Evolutionary conservation across 257 asterid species (phyloP).

Genomic region (Verbena officinalis): DNA sequence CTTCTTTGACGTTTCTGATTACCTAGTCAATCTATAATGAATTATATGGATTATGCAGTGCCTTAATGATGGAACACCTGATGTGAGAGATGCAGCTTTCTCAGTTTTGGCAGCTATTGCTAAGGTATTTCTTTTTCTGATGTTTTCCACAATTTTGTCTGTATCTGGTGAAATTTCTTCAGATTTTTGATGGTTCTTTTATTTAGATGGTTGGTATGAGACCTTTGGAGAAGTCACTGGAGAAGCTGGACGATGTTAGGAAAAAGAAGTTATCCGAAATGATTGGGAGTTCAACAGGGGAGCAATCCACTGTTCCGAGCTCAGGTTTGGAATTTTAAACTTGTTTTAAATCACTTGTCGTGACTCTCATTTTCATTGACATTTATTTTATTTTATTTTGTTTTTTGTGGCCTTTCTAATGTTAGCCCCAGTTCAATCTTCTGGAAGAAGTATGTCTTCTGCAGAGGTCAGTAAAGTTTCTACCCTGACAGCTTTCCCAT

Average conservation of each 20-base stretch:
- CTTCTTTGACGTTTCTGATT: background rate
- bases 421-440: slow-evolving; percentile 60
- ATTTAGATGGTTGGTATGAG: slow-evolving; percentile 95
- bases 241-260: slow-evolving; percentile 92
- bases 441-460: slow-evolving; percentile 49
- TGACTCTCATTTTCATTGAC: slow-evolving; percentile 5
- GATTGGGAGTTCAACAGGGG: slow-evolving; percentile 84
- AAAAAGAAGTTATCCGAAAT: slow-evolving; percentile 92
- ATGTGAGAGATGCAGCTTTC: slow-evolving; percentile 98
- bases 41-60: slow-evolving; percentile 49
- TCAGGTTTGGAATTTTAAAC: slow-evolving; percentile 54
- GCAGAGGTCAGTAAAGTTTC: slow-evolving; percentile 56
- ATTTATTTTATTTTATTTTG: slow-evolving; percentile 3
- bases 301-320: slow-evolving; percentile 45
- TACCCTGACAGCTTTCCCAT: background rate
- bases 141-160: slow-evolving; percentile 24
- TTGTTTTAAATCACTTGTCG: slow-evolving; percentile 9
- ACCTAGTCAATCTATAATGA: slow-evolving; percentile 20
- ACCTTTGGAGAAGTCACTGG: slow-evolving; percentile 91
- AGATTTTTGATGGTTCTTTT: slow-evolving; percentile 17
- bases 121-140: slow-evolving; percentile 53
- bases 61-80: slow-evolving; percentile 99
- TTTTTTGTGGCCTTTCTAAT: slow-evolving; percentile 29
- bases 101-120: slow-evolving; percentile 95
- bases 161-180: slow-evolving; percentile 10